Percentiles rank a stretch among this genome's conserved stretches.
Conservation (phyloP, 2,329 filamentous ascomycete species). For the Drechslera avenae region DNA sequence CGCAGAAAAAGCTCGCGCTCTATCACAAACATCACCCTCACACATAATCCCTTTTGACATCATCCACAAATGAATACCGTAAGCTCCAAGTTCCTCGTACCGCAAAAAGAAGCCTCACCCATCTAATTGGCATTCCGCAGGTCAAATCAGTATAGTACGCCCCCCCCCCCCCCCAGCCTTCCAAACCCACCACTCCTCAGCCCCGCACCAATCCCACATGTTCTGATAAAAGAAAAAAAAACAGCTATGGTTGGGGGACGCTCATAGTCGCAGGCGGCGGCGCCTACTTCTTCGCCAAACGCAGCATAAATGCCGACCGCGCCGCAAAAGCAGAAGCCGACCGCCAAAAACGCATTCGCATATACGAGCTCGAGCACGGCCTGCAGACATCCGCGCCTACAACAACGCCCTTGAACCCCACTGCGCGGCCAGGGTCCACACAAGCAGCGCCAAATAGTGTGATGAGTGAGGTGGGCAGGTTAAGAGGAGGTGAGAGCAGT, state of each 20-base stretch:
- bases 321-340: constrained; percentile 67
- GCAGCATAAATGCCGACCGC: constrained; percentile 89
- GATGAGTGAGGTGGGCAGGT: too few relatives aligned
- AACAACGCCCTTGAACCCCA: constrained; percentile 19
- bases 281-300: constrained; percentile 96
- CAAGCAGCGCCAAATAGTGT: constrained; percentile 17
- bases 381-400: constrained; percentile 4
- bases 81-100: too few relatives aligned
- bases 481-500: constrained; percentile 12
- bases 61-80: constrained; percentile 59
- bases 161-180: constrained; percentile 4
- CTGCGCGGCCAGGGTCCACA: constrained; percentile 11
- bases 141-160: constrained; percentile 8
- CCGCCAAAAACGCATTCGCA: constrained; percentile 37
- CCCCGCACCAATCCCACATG: too few relatives aligned
- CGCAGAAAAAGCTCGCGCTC: constrained; percentile 4
- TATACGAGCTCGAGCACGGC: constrained; percentile 40
- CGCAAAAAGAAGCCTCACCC: too few relatives aligned
- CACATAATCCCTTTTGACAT: background rate
- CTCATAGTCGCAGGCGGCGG: constrained; percentile 83
- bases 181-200: constrained; percentile 1
- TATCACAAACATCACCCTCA: background rate
- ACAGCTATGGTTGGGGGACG: constrained; percentile 88
- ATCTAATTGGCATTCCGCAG: too few relatives aligned
- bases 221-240: too few relatives aligned